Evolutionary conservation across 2,329 filamentous ascomycete species (phyloP), one percentile per base, ranked within the genome.

Genomic region (Fusarium floridanum): DNA sequence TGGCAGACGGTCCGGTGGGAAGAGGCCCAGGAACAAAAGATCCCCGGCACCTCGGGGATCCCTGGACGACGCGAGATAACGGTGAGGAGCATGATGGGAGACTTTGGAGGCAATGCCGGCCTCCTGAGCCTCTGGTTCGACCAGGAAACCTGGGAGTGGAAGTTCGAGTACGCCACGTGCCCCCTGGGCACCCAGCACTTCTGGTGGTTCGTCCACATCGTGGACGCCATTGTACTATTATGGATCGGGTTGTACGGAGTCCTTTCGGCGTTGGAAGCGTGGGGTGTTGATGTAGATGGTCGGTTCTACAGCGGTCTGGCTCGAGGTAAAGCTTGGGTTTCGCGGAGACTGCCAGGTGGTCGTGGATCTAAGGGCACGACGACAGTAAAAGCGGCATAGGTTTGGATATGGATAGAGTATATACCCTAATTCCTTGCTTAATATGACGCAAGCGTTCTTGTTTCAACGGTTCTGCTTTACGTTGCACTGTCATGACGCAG

Each of bases 1-100:
- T 91, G 89, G 89, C 83, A 90, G 76, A 85, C 85, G 0, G 81
- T 80, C 17, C 81, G 82, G 12, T 92, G 88, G 86, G 69, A 76
- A 1, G 83, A 87, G 50, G 88, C 88, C 1, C 80, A 82, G 12
- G 74, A 77, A 6, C 80, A 81, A 14, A 81, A 82, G 69, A 71
- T 91, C 24, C 79, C 85, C 1, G 84, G 82, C 9, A 80, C 82
- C 2, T 76, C 83, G 2, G 85, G 83, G 6, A 76, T 89, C 4
- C 90, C 93, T 0, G 93, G 93, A 1, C 86, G 98, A 7, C 88
- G 96, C 32, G 97, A 99, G 83, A 91, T 98, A 74, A 99, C 97
- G 0, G 93, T 99, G 3, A 91, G 95, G 68, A 98, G 95, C 82
- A 98, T 99, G 95, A 99, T 99, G 97, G 97, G 97, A 66, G 94